Evolutionary conservation across 2,329 filamentous ascomycete species (phyloP).

Genomic region (Ilyonectria sp.): DNA sequence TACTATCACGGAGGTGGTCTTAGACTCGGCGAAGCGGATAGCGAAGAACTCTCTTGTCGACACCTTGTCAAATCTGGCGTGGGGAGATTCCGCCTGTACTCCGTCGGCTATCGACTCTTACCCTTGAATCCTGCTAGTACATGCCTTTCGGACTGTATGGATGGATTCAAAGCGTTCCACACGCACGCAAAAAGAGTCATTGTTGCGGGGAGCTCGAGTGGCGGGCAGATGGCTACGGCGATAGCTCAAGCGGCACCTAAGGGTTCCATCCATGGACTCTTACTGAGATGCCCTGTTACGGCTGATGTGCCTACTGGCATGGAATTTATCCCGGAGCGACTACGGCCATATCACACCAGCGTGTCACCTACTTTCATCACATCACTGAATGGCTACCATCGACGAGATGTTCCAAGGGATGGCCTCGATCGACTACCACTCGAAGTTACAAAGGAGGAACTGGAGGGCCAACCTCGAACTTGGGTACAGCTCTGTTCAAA

Average conservation of each 20-base stretch:
- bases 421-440: conserved; percentile 60
- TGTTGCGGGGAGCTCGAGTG: conserved; percentile 63
- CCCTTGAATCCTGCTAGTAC: conserved; percentile 56
- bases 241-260: conserved; percentile 54
- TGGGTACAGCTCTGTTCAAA: conserved; percentile 67
- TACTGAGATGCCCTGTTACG: conserved; percentile 64
- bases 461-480: conserved; percentile 56
- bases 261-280: conserved; percentile 55
- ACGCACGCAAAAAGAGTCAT: conserved; percentile 45
- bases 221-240: conserved; percentile 63
- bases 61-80: conserved; percentile 54
- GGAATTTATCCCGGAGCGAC: conserved; percentile 54
- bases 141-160: conserved; percentile 60
- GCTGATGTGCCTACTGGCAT: conserved; percentile 58
- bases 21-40: conserved; percentile 63
- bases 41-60: conserved; percentile 64
- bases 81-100: conserved; percentile 55
- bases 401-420: conserved; percentile 55
- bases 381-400: conserved; percentile 52
- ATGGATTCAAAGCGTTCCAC: conserved; percentile 50
- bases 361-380: conserved; percentile 56
- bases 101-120: conserved; percentile 63
- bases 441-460: conserved; percentile 50
- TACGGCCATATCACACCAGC: conserved; percentile 58
- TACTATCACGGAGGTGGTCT: conserved; percentile 67